phyloP scores from a whole-genome alignment of 2,329 filamentous ascomycete species.

The Coniochaeta prunicola region DNA sequence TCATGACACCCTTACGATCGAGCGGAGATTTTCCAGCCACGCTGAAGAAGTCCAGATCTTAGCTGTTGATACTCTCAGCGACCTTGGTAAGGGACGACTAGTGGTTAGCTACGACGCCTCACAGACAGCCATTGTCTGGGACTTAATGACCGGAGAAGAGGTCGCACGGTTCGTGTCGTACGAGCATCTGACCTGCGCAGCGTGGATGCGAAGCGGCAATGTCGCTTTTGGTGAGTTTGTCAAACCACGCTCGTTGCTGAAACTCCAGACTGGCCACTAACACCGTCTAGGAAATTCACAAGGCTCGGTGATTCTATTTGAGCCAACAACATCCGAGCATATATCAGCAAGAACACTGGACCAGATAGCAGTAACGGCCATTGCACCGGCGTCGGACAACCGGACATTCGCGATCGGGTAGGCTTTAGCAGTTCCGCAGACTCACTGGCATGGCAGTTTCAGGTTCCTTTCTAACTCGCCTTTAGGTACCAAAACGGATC shows the following conservation, averaged over 20 bases:
- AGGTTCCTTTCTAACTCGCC: constrained; percentile 4
- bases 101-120: constrained; percentile 91
- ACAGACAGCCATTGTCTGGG: constrained; percentile 94
- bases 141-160: constrained; percentile 85
- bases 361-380: constrained; percentile 88
- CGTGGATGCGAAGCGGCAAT: constrained; percentile 97
- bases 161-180: constrained; percentile 89
- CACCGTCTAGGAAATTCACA: constrained; percentile 69
- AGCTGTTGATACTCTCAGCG: constrained; percentile 85
- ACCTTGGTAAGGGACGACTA: constrained; percentile 72
- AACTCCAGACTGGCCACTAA: constrained; percentile 11
- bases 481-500: constrained; percentile 89
- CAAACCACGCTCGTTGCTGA: constrained; percentile 2
- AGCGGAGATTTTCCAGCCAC: constrained; percentile 78
- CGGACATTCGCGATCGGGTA: constrained; percentile 95
- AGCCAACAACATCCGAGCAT: constrained; percentile 87
- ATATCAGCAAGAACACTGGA: constrained; percentile 82
- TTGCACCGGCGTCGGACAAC: constrained; percentile 85
- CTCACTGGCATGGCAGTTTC: background rate
- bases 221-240: constrained; percentile 77
- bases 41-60: constrained; percentile 77
- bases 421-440: constrained; percentile 18
- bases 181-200: constrained; percentile 73
- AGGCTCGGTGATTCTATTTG: constrained; percentile 90
- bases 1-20: constrained; percentile 86